A percentile compares a stretch with the other conserved stretches of the same genome.
Conservation (phyloP, 2,329 filamentous ascomycete genomes). For the Ophiognomonia clavigignenti-juglandacearum region DNA sequence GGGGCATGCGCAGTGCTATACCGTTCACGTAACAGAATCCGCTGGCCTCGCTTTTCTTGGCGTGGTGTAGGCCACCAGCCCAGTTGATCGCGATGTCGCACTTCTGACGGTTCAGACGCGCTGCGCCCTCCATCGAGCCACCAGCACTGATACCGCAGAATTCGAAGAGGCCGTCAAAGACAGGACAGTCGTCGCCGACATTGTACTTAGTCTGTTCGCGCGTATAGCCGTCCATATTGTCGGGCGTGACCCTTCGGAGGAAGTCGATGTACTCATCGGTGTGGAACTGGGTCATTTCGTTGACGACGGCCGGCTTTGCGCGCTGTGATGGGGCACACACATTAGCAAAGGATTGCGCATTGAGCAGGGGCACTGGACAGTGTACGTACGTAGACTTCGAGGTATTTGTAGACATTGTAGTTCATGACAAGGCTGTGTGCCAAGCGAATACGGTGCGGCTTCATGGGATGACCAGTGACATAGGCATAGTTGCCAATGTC, state of each 20-base stretch:
- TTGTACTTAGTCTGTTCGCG: slow-evolving; percentile 93
- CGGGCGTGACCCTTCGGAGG: slow-evolving; percentile 88
- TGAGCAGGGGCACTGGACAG: no score
- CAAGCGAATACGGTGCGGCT: slow-evolving; percentile 90
- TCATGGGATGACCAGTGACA: slow-evolving; percentile 96
- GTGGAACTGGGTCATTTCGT: slow-evolving; percentile 93
- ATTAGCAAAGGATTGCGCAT: slow-evolving; percentile 29
- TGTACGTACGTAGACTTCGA: slow-evolving; percentile 92
- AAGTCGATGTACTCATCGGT: slow-evolving; percentile 96
- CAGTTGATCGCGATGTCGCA: slow-evolving; percentile 98
- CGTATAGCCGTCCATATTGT: slow-evolving; percentile 93
- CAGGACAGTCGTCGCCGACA: slow-evolving; percentile 92
- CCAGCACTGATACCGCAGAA: slow-evolving; percentile 95
- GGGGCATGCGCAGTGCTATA: slow-evolving; percentile 36
- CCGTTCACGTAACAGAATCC: slow-evolving; percentile 99
- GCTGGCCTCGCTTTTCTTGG: slow-evolving; percentile 92
- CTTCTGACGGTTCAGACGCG: slow-evolving; percentile 82
- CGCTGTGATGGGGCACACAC: slow-evolving; percentile 42
- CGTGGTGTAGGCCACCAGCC: slow-evolving; percentile 95
- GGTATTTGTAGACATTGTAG: slow-evolving; percentile 92
- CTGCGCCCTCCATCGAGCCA: slow-evolving; percentile 88
- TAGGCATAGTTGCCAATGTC: slow-evolving; percentile 99
- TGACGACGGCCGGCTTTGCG: slow-evolving; percentile 78
- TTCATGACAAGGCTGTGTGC: slow-evolving; percentile 96
- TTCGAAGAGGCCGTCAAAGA: slow-evolving; percentile 96